Base-by-base conservation (phyloP, 73 alveolate genomes). In the Paramecium tetraurelia region DNA sequence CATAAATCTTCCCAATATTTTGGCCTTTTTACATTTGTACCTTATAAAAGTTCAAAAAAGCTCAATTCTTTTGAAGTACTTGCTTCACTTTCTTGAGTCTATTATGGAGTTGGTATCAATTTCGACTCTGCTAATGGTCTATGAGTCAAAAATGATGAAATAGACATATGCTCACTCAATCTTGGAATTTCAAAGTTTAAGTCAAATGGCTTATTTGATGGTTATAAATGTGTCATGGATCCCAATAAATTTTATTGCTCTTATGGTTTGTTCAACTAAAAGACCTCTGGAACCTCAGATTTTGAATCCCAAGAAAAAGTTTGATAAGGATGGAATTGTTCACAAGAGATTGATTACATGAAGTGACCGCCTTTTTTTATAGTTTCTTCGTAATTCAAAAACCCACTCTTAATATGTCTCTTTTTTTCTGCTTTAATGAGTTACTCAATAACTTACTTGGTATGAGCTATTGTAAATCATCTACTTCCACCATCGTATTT, bases 161-260 rank as follows among this genome's bases (percentile, higher is more conserved):
- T 27, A 5, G 84, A 33, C 41, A 31, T 63, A 27, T 31, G 14
- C 1, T 72, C 86, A 72, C 59, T 38, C 21, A 72, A n/a, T 36
- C 86, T 72, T 35, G 86, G 86, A 29, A 72, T 72, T 72, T 72
- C 86, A 40, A 72, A 72, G 24, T 72, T 72, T 40, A 72, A 72
- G n/a, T 43, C 86, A 72, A 72, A 72, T n/a, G 86, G 86, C 18
- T 72, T 72, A 72, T 72, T 38, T 1, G 59, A 35, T 31, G 84
- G 84, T 63, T 63, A 33, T 12, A 63, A 31, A 63, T 63, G 84
- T 63, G 84, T 63, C 84, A 63, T 63, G 8, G 84, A 63, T 12
- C 46, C 50, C 10, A 63, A 31, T 33, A 63, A 63, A 31, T 27
- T 31, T 27, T 63, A 63, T 27, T 63, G 84, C 3, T 63, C 41